Base-by-base conservation (phyloP, 2,329 filamentous ascomycete species). In the Ophiostoma sp. region DNA sequence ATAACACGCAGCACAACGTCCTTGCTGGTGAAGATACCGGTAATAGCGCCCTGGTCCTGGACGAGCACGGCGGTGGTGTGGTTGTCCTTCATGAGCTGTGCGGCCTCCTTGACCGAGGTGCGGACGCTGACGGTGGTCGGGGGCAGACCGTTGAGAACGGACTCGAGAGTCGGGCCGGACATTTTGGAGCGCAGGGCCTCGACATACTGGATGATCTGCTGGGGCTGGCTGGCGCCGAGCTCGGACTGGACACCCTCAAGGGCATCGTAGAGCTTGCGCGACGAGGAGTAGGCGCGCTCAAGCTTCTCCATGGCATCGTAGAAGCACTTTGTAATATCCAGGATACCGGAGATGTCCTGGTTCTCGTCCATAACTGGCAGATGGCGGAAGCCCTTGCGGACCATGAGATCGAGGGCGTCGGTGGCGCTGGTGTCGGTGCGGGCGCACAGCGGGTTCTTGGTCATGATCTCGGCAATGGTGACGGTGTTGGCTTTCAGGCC, bases 221-320 rank as follows among this genome's bases (percentile, higher is more conserved):
- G 94, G 15, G 95, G 95, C 79, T 99, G 95, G 78, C 91, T 97
- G 68, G 94, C 91, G 57, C 95, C 95, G 48, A 99, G 85, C 80
- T 99, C 95, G 1, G 94, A 97, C 81, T 99, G 95, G 3, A 99
- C 95, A 79, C 95, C 95, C 81, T 99, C 95, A 71, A 99, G 83
- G 44, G 95, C 95, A 83, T 98, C 95, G 79, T 99, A 98, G 31
- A 99, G 86, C 81, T 97, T 97, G 75, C 95, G 89, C n/a, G 95
- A 99, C 20, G 95, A 98, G 74, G 93, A 93, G 80, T 99, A 99
- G 68, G 95, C 95, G 68, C 95, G 90, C 84, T 99, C 95, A 72
- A 99, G 83, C 84, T 99, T 99, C 84, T 99, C 95, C 95, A 99
- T 99, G 62, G 95, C 95, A 81, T 99, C 95, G 81, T 99, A 99